These are phyloP conservation scores for Zymoseptoria tritici DNA, from an alignment of 2,329 filamentous ascomycete genomes.

Conservation along the genomic window DNA sequence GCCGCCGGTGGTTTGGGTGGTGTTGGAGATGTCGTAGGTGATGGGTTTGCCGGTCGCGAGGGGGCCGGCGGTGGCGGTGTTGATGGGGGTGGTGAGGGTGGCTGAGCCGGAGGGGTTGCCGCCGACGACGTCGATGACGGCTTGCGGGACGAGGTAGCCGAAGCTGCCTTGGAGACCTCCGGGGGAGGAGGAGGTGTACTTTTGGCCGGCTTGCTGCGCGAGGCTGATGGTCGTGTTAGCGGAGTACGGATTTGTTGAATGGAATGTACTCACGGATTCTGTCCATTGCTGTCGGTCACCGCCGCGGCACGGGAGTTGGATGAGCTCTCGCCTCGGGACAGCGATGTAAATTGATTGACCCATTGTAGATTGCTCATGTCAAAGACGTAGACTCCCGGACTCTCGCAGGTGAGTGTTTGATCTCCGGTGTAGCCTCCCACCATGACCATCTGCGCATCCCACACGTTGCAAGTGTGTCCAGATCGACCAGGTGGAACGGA, in stretches of 20 bases:
- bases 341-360: conserved; percentile 62
- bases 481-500: conserved; percentile 51
- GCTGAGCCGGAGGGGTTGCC: conserved; percentile 60
- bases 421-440: conserved; percentile 63
- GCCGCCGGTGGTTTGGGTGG: conserved; percentile 39
- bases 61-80: conserved; percentile 59
- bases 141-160: conserved; percentile 62
- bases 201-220: conserved; percentile 47
- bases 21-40: conserved; percentile 59
- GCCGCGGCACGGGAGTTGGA: conserved; percentile 6
- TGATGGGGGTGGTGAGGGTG: conserved; percentile 57
- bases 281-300: conserved; percentile 6
- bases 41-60: conserved; percentile 62
- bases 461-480: conserved; percentile 69
- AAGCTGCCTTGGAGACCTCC: conserved; percentile 52
- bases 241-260: background rate
- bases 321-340: conserved; percentile 34
- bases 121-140: conserved; percentile 59
- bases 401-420: conserved; percentile 53
- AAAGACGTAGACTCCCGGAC: conserved; percentile 65
- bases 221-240: conserved; percentile 32
- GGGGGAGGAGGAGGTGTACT: conserved; percentile 38
- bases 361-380: conserved; percentile 64
- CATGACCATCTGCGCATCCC: conserved; percentile 73
- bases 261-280: background rate